A percentile compares a stretch with the other conserved stretches of the same genome.
phyloP scores from a whole-genome alignment of 495 filamentous ascomycete species.

The Penicillium dipodomyicola region DNA sequence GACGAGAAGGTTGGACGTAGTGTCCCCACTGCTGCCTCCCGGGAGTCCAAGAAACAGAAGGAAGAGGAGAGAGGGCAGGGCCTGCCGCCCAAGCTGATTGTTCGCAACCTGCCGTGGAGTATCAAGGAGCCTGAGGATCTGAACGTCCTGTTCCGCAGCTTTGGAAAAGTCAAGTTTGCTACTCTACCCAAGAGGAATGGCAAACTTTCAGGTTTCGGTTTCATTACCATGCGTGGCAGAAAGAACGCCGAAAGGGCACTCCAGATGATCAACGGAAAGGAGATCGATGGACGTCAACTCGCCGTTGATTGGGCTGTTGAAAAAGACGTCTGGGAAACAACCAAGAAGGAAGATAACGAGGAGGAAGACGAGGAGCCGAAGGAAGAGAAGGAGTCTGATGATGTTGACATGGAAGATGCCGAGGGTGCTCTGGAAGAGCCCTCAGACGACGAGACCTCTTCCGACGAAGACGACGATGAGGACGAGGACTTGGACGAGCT shows the following conservation, averaged over 20 bases:
- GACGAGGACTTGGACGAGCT: conserved; percentile 28
- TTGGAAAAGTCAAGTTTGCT: conserved; percentile 82
- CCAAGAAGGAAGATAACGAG: conserved; percentile 44
- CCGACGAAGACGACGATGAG: conserved; percentile 29
- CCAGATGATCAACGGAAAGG: conserved; percentile 79
- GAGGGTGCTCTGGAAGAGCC: conserved; percentile 27
- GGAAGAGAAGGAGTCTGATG: conserved; percentile 25
- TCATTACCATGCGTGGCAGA: conserved; percentile 80
- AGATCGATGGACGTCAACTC: conserved; percentile 78
- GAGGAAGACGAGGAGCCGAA: conserved; percentile 32
- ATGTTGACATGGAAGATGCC: conserved; percentile 41
- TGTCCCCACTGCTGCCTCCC: conserved; percentile 44
- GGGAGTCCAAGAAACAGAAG: conserved; percentile 55
- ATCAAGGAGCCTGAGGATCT: conserved; percentile 83
- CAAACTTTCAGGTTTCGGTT: conserved; percentile 83
- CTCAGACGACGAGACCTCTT: conserved; percentile 26
- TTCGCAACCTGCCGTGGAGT: conserved; percentile 94
- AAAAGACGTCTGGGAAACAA: conserved; percentile 76
- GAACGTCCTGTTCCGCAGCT: conserved; percentile 71
- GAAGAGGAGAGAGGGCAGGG: conserved; percentile 56
- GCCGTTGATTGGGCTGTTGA: conserved; percentile 97
- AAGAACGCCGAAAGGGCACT: conserved; percentile 93
- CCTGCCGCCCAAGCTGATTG: conserved; percentile 79
- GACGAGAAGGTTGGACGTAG: conserved; percentile 49
- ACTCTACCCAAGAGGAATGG: conserved; percentile 74